Evolutionary conservation across 768 basidiomycete species (phyloP).

Genomic region (Rhodotorula toruloides): DNA sequence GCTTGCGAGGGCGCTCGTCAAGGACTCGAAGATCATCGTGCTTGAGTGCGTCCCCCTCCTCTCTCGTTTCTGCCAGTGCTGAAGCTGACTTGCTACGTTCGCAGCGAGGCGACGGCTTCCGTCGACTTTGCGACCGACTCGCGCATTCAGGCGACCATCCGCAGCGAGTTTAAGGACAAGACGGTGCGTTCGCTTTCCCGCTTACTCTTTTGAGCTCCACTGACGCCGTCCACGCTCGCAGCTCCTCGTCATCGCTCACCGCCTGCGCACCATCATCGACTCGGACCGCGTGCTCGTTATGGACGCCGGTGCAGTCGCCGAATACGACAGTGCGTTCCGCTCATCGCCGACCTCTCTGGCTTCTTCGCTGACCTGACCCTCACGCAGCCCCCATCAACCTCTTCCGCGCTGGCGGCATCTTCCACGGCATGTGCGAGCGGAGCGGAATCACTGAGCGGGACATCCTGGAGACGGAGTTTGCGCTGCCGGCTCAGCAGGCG

Average conservation of each 20-base stretch:
- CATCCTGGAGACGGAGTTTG: conserved; percentile 44
- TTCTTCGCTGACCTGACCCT: neutral
- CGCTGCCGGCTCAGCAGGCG: neutral
- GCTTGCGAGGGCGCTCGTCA: conserved; percentile 80
- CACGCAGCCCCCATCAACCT: conserved; percentile 50
- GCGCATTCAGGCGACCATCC: conserved; percentile 86
- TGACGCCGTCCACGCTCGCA: conserved; percentile 1
- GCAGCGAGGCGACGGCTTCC: conserved; percentile 39
- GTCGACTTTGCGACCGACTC: conserved; percentile 66
- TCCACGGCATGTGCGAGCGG: conserved; percentile 60
- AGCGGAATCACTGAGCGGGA: conserved; percentile 55
- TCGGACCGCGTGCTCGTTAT: conserved; percentile 87
- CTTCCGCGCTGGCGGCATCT: conserved; percentile 54
- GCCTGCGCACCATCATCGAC: conserved; percentile 75
- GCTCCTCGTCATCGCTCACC: conserved; percentile 53
- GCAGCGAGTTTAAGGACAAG: conserved; percentile 67
- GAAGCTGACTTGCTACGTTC: too few species aligned
- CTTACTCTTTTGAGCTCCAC: conserved; percentile 56
- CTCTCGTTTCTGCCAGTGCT: neutral
- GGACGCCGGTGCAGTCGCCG: conserved; percentile 65
- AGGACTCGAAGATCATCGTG: conserved; percentile 74
- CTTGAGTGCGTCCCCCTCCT: conserved; percentile 66
- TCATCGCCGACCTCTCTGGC: neutral
- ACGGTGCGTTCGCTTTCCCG: conserved; percentile 57
- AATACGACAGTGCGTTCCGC: conserved; percentile 25